A percentile compares a stretch with the other conserved stretches of the same genome.
Conservation (phyloP, 176 grass and related monocot genomes). For the Canna indica region DNA sequence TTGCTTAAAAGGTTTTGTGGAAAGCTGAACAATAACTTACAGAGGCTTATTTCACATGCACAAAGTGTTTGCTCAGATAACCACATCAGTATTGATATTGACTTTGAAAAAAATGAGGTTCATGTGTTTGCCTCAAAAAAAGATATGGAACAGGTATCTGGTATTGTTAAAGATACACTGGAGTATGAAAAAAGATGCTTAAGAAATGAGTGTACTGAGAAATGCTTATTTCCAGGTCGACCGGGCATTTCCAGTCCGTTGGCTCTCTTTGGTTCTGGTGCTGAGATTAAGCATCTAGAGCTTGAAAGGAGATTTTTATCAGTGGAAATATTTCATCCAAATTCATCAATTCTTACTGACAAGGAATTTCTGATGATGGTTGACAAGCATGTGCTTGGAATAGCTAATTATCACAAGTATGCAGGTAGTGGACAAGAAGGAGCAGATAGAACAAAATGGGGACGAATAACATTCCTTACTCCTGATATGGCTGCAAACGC, state of each 20-base stretch:
- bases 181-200: slow-evolving; percentile 50
- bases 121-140: slow-evolving; percentile 55
- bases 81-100: slow-evolving; percentile 51
- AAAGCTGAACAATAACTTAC: slow-evolving; percentile 58
- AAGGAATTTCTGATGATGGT: slow-evolving; percentile 69
- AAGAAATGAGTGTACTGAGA: slow-evolving; percentile 67
- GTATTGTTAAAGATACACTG: slow-evolving; percentile 35
- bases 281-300: slow-evolving; percentile 95
- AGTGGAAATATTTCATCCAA: slow-evolving; percentile 73
- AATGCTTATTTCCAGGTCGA: slow-evolving; percentile 44
- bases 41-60: slow-evolving; percentile 46
- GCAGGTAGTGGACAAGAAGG: slow-evolving; percentile 26
- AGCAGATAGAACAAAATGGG: slow-evolving; percentile 59
- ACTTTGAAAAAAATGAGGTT: slow-evolving; percentile 49
- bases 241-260: slow-evolving; percentile 30
- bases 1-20: slow-evolving; percentile 64
- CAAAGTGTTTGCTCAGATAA: slow-evolving; percentile 56
- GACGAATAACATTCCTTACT: slow-evolving; percentile 65
- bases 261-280: slow-evolving; percentile 79
- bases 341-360: slow-evolving; percentile 46
- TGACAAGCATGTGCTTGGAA: slow-evolving; percentile 36
- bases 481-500: slow-evolving; percentile 64
- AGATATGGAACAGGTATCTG: slow-evolving; percentile 48
- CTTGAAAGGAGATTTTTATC: slow-evolving; percentile 63
- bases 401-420: slow-evolving; percentile 46